Percentiles rank a stretch among this genome's conserved stretches.
Conservation (phyloP, 352 stramenopile genomes). For the Phytophthora podocarpi region DNA sequence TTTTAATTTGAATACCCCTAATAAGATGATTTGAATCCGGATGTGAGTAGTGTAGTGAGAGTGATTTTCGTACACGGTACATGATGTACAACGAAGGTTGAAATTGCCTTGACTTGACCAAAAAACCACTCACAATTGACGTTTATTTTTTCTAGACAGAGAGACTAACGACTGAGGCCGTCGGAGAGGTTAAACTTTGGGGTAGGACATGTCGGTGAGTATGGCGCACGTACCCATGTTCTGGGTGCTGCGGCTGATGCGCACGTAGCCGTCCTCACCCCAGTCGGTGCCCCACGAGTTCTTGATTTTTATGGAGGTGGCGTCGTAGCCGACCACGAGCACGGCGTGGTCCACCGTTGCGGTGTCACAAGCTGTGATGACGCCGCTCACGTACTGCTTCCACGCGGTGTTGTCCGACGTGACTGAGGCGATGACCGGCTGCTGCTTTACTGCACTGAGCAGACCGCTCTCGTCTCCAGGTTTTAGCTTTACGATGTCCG, state of each 20-base stretch:
- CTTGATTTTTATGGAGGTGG: constrained; percentile 93
- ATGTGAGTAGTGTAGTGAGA: too few relatives aligned
- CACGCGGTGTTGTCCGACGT: constrained; percentile 93
- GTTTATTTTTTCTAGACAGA: constrained; percentile 21
- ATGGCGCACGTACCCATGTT: constrained; percentile 59
- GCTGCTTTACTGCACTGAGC: constrained; percentile 85
- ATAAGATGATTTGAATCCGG: too few relatives aligned
- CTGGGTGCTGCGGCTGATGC: constrained; percentile 80
- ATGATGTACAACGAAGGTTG: not conserved
- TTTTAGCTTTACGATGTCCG: constrained; percentile 63
- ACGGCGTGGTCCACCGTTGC: constrained; percentile 96
- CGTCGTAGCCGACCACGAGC: constrained; percentile 95
- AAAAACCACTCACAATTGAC: constrained; percentile 11
- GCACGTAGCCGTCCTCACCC: constrained; percentile 95
- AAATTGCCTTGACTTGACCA: constrained; percentile 11
- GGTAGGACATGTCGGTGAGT: constrained; percentile 58
- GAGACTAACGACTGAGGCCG: not conserved
- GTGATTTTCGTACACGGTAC: too few relatives aligned
- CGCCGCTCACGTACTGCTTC: constrained; percentile 96
- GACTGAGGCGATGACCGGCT: constrained; percentile 95
- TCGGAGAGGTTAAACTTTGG: constrained; percentile 38
- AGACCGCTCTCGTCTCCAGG: constrained; percentile 75
- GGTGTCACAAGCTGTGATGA: constrained; percentile 78
- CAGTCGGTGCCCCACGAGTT: constrained; percentile 98
- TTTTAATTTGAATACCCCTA: too few relatives aligned